Evolutionary conservation across 2,329 filamentous ascomycete genomes (phyloP), one percentile per base, ranked within the genome.

Genomic region (Pyricularia pennisetigena): DNA sequence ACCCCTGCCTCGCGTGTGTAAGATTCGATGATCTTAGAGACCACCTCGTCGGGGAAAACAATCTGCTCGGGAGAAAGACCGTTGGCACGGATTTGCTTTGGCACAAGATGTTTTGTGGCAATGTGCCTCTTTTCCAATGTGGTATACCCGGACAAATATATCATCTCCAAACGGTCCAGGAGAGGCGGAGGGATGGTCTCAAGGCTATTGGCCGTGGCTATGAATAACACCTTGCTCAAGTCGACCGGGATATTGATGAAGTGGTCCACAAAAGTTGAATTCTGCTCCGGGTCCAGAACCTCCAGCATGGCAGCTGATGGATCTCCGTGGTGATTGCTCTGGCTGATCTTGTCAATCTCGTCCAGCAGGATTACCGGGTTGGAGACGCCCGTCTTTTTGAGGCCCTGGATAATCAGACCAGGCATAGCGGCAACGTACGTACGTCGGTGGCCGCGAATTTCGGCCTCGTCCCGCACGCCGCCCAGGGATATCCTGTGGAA

Each of bases 371-470:
- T 92, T 68, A 99, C 94, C 0, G 95, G 95, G 75, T 99, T 99
- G 2, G 93, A 88, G 24, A 98, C 94, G 64, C 94, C 94, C 35
- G 96, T 94, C 81, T 98, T 99, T 80, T 95, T 94, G 68, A 99
- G 78, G 0, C 94, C 95, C 76, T 93, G 94, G 32, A 98, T 94
- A 69, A 99, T 91, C 68, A 98, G 83, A 68, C 95, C 95, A 10
- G 95, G 95, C 94, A 99, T 97, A n/a, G 95, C 95, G 26, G 95
- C 95, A 69, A 99, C 95, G 75, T 99, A 99, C 0, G 95, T 99
- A 73, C 95, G 86, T 68, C 95, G 87, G 78, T 99, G 95, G 10
- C 95, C 95, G 69, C 95, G 88, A 70, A 99, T 98, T 80, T 99
- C 95, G 20, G 95, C 95, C 78, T 99, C 95, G 74, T 99, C 95